Conservation (phyloP, 202 grass and related monocot genomes). For the Carex arenaria region DNA sequence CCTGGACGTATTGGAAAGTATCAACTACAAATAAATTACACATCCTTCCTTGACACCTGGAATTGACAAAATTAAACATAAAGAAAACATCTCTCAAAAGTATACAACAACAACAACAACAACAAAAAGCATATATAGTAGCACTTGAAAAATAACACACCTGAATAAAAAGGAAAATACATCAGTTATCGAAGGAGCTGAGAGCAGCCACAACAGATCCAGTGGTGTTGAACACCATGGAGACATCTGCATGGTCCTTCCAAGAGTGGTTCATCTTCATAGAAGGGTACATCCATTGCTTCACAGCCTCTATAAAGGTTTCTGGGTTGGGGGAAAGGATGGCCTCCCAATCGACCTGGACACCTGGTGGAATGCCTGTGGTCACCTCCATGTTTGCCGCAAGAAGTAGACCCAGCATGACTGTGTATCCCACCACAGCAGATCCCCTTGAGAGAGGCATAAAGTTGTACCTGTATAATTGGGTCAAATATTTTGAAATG, state of each 20-base stretch:
- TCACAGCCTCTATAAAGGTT: conserved; percentile 42
- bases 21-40: neutral
- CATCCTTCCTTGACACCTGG: neutral
- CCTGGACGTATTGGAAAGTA: neutral
- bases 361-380: conserved; percentile 49
- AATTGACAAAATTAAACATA: conserved; percentile 14
- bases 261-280: conserved; percentile 58
- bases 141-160: neutral
- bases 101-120: conserved; percentile 16
- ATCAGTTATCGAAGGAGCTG: conserved; percentile 49
- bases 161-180: conserved; percentile 19
- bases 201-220: conserved; percentile 74
- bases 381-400: conserved; percentile 92
- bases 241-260: conserved; percentile 71
- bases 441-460: conserved; percentile 96
- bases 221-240: conserved; percentile 58
- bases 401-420: conserved; percentile 73
- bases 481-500: neutral
- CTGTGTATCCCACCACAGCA: conserved; percentile 67
- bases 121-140: neutral
- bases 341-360: conserved; percentile 95
- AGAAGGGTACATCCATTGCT: conserved; percentile 76
- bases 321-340: conserved; percentile 59
- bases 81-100: neutral
- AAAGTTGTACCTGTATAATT: conserved; percentile 88